These are phyloP conservation scores for Geotrichum fermentans DNA, from an alignment of 1,139 yeast genomes.

Conservation along the genomic window DNA sequence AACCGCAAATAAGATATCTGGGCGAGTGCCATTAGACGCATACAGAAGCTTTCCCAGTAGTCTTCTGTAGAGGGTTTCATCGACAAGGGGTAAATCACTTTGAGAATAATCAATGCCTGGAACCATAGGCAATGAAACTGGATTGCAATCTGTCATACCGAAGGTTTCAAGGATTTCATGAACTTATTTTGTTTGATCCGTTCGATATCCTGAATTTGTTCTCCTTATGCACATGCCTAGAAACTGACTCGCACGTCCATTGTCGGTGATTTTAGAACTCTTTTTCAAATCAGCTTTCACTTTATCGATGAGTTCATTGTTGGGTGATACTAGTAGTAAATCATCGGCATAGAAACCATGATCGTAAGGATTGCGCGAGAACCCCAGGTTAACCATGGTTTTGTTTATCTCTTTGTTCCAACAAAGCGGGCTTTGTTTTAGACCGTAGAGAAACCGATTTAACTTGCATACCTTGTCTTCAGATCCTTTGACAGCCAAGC, in stretches of 20 bases:
- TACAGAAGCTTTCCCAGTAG: too few relatives aligned
- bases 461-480: constrained; percentile 22
- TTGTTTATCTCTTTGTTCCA: constrained; percentile 22
- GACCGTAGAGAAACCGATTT: constrained; percentile 26
- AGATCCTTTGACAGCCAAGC: constrained; percentile 15
- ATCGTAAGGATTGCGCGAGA: constrained; percentile 20
- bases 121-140: too few relatives aligned
- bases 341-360: neutral
- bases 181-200: too few relatives aligned
- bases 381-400: constrained; percentile 15
- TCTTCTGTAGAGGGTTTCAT: too few relatives aligned
- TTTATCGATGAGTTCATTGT: too few relatives aligned
- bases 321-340: neutral
- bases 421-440: constrained; percentile 28
- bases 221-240: neutral
- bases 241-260: too few relatives aligned
- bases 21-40: too few relatives aligned
- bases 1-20: too few relatives aligned
- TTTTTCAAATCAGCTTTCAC: neutral
- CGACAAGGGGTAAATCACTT: too few relatives aligned
- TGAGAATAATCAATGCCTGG: too few relatives aligned
- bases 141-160: too few relatives aligned
- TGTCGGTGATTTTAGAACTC: neutral
- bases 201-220: neutral
- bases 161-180: too few relatives aligned